Conservation (phyloP, 2,329 filamentous ascomycete species). For the Aspergillus sp. region DNA sequence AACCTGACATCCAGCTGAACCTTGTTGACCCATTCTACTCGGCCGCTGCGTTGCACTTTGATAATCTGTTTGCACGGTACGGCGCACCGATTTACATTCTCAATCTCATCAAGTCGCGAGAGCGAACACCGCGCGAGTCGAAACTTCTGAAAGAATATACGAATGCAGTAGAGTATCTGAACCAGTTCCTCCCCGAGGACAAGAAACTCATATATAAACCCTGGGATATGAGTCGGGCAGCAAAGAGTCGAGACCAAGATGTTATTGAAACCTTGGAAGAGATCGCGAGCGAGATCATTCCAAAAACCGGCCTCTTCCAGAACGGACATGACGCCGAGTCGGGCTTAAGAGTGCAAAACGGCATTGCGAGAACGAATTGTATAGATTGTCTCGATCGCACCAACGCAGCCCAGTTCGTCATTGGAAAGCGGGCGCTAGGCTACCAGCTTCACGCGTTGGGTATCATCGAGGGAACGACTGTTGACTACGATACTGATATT, state of each 20-base stretch:
- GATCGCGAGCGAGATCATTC: conserved; percentile 84
- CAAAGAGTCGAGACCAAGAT: conserved; percentile 88
- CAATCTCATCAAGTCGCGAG: conserved; percentile 86
- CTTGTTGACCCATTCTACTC: conserved; percentile 95
- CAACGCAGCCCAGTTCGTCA: conserved; percentile 96
- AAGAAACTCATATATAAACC: conserved; percentile 91
- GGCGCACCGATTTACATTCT: conserved; percentile 88
- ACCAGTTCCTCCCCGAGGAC: conserved; percentile 81
- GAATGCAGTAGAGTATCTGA: conserved; percentile 83
- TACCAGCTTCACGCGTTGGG: conserved; percentile 90
- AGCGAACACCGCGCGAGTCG: conserved; percentile 85
- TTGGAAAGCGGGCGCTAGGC: conserved; percentile 89
- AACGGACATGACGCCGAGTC: conserved; percentile 74
- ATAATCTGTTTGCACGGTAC: conserved; percentile 90
- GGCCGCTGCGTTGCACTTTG: conserved; percentile 89
- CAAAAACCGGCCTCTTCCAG: conserved; percentile 88
- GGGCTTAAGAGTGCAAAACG: conserved; percentile 76
- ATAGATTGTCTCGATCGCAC: conserved; percentile 97
- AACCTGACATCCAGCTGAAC: conserved; percentile 93
- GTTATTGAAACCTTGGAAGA: conserved; percentile 88
- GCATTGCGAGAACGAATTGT: conserved; percentile 91
- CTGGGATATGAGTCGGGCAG: conserved; percentile 97
- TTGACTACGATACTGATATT: conserved; percentile 93
- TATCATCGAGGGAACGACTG: conserved; percentile 72
- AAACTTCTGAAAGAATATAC: conserved; percentile 88